These are phyloP conservation scores for Pseudoneurospora amorphoporcata DNA, from an alignment of 495 filamentous ascomycete species.

Conservation along the genomic window DNA sequence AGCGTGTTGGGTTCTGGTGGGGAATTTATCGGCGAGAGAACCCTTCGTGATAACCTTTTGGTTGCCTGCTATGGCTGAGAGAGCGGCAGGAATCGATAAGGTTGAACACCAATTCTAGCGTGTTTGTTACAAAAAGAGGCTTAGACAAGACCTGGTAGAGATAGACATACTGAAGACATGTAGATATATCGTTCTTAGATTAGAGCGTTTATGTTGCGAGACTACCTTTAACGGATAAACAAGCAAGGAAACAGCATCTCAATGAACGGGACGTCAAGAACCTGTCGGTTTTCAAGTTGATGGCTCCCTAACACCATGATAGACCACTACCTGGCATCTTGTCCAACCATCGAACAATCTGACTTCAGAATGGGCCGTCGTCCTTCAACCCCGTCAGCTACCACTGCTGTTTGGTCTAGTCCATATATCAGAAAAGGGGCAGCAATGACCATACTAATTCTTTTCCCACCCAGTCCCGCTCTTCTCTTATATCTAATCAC, in stretches of 20 bases:
- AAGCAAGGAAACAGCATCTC: not conserved
- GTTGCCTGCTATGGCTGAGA: not conserved
- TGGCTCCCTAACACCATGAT: not conserved
- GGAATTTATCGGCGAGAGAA: slow-evolving; percentile 27
- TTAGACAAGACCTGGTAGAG: not conserved
- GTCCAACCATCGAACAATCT: not conserved
- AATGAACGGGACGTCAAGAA: not conserved
- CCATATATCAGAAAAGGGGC: not conserved
- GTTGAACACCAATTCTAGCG: not conserved
- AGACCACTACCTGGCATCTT: not conserved
- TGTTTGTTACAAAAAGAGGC: not conserved
- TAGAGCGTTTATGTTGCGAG: not conserved
- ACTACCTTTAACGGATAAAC: not conserved
- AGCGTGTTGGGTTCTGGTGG: slow-evolving; percentile 35
- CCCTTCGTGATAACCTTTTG: not conserved
- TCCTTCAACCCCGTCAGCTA: not conserved
- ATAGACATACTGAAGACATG: not conserved
- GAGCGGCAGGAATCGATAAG: not conserved
- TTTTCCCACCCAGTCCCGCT: not conserved
- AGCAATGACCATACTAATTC: not conserved
- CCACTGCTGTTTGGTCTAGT: not conserved
- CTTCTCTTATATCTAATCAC: not conserved
- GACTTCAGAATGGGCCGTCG: not conserved
- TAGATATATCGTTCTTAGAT: not conserved
- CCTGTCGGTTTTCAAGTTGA: not conserved